Percentiles rank a stretch among this genome's conserved stretches.
These are phyloP conservation scores for Alternaria hordeiaustralica DNA, from an alignment of 2,329 filamentous ascomycete species.

Conservation along the genomic window DNA sequence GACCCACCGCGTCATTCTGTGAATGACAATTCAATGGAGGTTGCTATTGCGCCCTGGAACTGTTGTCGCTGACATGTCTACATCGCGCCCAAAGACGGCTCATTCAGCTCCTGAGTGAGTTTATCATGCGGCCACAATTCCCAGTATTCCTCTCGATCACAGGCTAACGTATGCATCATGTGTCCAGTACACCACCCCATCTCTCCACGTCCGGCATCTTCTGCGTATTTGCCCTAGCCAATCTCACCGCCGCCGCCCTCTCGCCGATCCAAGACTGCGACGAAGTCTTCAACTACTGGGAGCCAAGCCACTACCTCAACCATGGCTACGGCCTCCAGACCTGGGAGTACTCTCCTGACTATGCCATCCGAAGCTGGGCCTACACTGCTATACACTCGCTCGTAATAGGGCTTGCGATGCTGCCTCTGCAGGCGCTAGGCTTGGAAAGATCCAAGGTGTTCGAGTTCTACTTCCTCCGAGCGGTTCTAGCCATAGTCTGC, in stretches of 20 bases:
- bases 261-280: conserved; percentile 97
- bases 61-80: neutral
- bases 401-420: conserved; percentile 69
- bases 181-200: conserved; percentile 22
- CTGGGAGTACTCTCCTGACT: conserved; percentile 97
- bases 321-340: conserved; percentile 95
- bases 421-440: conserved; percentile 51
- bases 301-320: conserved; percentile 90
- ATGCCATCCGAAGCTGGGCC: conserved; percentile 93
- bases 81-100: conserved; percentile 3
- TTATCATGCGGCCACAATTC: neutral
- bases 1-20: conserved; percentile 3
- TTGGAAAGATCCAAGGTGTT: conserved; percentile 51
- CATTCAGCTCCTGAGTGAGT: conserved; percentile 1
- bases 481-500: conserved; percentile 75
- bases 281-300: conserved; percentile 99
- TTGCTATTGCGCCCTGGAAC: neutral
- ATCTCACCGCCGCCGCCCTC: conserved; percentile 77
- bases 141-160: neutral
- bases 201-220: conserved; percentile 78
- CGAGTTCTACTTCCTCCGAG: conserved; percentile 89
- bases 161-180: conserved; percentile 7
- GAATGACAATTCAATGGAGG: neutral
- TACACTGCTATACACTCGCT: conserved; percentile 83
- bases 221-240: conserved; percentile 77